These are phyloP conservation scores for Basipetospora chlamydospora DNA, from an alignment of 2,329 filamentous ascomycete species.

Conservation along the genomic window DNA sequence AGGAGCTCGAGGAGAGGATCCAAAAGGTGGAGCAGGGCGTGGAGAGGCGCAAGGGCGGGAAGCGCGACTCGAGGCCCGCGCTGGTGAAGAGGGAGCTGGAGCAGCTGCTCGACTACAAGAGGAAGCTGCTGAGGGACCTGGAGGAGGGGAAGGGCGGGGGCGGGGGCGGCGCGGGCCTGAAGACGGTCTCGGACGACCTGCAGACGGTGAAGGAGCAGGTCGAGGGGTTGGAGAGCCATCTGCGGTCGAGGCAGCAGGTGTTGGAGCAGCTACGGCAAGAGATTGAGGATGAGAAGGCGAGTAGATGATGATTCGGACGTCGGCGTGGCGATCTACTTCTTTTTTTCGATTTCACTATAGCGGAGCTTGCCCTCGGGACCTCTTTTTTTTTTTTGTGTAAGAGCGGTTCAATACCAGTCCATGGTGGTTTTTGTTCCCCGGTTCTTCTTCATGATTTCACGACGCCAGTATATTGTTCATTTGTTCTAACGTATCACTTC, in stretches of 20 bases:
- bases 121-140: slow-evolving; percentile 59
- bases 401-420: no score
- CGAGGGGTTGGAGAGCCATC: slow-evolving; percentile 72
- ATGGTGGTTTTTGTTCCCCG: no score
- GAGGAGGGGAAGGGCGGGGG: slow-evolving; percentile 57
- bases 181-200: slow-evolving; percentile 72
- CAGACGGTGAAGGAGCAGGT: slow-evolving; percentile 87
- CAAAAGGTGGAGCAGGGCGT: slow-evolving; percentile 64
- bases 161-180: slow-evolving; percentile 51
- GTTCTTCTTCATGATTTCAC: no score
- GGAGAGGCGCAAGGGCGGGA: slow-evolving; percentile 45
- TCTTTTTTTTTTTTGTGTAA: no score
- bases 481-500: no score
- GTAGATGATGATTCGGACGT: slow-evolving; percentile 24
- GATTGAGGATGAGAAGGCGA: slow-evolving; percentile 72
- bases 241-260: slow-evolving; percentile 59
- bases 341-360: background rate
- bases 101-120: slow-evolving; percentile 89
- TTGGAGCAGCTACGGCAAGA: slow-evolving; percentile 65
- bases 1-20: slow-evolving; percentile 79
- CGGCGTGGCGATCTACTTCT: no score
- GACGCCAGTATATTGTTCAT: no score
- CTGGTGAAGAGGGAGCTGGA: slow-evolving; percentile 90
- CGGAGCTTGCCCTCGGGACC: no score
- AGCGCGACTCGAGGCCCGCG: slow-evolving; percentile 68